Evolutionary conservation across 2,329 filamentous ascomycete genomes (phyloP).

Genomic region (Parastagonospora nodorum): DNA sequence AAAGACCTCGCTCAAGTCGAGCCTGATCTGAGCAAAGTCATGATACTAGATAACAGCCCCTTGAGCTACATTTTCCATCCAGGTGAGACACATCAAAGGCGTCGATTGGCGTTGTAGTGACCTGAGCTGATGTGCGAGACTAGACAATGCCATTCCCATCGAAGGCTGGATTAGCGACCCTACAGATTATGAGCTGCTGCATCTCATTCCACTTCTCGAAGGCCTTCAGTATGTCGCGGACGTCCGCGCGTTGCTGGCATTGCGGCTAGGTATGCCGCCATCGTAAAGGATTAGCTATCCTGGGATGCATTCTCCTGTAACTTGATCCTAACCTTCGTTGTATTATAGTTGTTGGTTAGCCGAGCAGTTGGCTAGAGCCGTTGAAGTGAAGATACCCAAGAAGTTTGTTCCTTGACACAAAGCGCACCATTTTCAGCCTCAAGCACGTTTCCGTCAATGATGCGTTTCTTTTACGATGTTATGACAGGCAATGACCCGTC

Average conservation of each 20-base stretch:
- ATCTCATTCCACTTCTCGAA: conserved; percentile 89
- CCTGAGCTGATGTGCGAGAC: conserved; percentile 15
- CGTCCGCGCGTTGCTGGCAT: conserved; percentile 84
- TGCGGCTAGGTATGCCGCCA: conserved; percentile 77
- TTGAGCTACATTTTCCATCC: conserved; percentile 98
- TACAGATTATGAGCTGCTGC: conserved; percentile 92
- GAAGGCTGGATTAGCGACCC: conserved; percentile 99
- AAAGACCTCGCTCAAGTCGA: conserved; percentile 96
- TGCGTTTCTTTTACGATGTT: conserved; percentile 17
- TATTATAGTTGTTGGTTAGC: conserved; percentile 37
- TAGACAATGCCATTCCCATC: conserved; percentile 98
- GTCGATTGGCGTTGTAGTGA: conserved; percentile 1
- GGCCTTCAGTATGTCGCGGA: conserved; percentile 96
- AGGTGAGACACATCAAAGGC: conserved; percentile 62
- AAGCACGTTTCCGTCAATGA: conserved; percentile 14
- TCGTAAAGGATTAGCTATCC: conserved; percentile 26
- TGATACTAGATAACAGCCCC: conserved; percentile 98
- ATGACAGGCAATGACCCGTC: conserved; percentile 3
- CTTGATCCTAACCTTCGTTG: conserved; percentile 33
- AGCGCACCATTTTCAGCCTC: neutral
- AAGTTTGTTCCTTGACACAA: conserved; percentile 20
- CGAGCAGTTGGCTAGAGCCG: conserved; percentile 27
- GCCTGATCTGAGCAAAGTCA: conserved; percentile 94
- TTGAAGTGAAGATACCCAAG: conserved; percentile 45
- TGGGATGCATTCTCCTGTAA: conserved; percentile 11